Percentiles rank a stretch among this genome's conserved stretches.
These are phyloP conservation scores for Fonsecaea pedrosoi DNA, from an alignment of 2,329 filamentous ascomycete species.

Conservation along the genomic window DNA sequence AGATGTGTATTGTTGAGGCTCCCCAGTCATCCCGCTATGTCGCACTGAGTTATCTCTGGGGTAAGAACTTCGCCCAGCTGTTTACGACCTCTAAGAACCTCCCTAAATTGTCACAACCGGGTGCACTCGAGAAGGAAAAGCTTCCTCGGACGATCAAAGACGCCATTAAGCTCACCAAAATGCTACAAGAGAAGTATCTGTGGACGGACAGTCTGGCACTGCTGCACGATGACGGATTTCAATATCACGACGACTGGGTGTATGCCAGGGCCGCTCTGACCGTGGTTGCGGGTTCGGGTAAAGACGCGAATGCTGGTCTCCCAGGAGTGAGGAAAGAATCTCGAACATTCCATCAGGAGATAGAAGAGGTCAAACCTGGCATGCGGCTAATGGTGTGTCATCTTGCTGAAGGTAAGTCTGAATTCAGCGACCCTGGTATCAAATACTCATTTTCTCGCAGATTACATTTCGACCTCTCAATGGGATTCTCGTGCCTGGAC, in stretches of 20 bases:
- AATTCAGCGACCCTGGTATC: background rate
- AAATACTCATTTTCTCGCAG: conserved; percentile 22
- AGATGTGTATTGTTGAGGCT: conserved; percentile 38
- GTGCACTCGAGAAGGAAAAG: conserved; percentile 38
- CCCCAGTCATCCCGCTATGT: conserved; percentile 38
- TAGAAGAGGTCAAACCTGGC: conserved; percentile 39
- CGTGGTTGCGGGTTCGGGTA: conserved; percentile 38
- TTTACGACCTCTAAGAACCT: conserved; percentile 40
- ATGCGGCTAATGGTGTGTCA: conserved; percentile 41
- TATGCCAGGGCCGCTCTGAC: conserved; percentile 38
- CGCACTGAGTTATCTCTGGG: conserved; percentile 42
- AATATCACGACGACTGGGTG: conserved; percentile 42
- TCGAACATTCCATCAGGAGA: conserved; percentile 39
- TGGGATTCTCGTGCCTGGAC: conserved; percentile 51
- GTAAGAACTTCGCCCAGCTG: conserved; percentile 40
- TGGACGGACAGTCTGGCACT: conserved; percentile 42
- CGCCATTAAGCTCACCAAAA: conserved; percentile 39
- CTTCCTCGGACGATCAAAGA: conserved; percentile 41
- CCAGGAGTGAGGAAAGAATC: conserved; percentile 41
- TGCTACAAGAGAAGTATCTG: conserved; percentile 39
- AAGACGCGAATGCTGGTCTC: conserved; percentile 41
- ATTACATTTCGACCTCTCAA: conserved; percentile 42
- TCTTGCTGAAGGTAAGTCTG: conserved; percentile 37
- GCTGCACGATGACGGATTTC: conserved; percentile 40
- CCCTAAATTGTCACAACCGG: conserved; percentile 36